Base-by-base conservation (phyloP, 1,139 yeast species). In the Yamadazyma dendronema region DNA sequence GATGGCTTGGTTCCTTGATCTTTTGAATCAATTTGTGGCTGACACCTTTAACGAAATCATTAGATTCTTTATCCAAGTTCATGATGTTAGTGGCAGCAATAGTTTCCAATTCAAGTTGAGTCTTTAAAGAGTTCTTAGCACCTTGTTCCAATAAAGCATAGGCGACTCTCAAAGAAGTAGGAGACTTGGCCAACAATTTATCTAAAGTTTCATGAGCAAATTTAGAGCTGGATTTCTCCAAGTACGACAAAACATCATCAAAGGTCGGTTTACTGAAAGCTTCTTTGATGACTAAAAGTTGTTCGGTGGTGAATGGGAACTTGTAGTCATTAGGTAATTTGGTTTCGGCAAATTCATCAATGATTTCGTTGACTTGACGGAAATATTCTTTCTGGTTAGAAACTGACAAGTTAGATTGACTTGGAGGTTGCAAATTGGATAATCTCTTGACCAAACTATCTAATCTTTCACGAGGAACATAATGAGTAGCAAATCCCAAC, bases 401-500 rank as follows among this genome's bases (percentile, higher is more conserved):
- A 35, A 57, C 49, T 21, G 54, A 52, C 41, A 52, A 49, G 31
- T 56, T 43, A 41, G 47, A 42, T 25, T 56, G 66, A 45, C 65
- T 65, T 3, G 74, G 57, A 45, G 77, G 71, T 46, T 72, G 77
- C 45, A 77, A 63, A 47, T 77, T 80, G 9, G 84, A 68, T 45
- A 92, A 72, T 47, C 95, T 78, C 35, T 69, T 71, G 46, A 77
- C 74, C 49, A 92, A 72, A 29, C 75, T 80, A 1, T 74, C 73
- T 31, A 89, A 57, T 48, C 81, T 77, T 42, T 73, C 78, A 28
- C 82, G 70, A 12, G 87, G 81, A 27, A 92, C 82, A 54, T 79
- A 92, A 59, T 92, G 98, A 19, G 98, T 89, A 30, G 96, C 96
- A 46, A 85, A 74, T 12, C 98, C 98, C 11, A 84, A 74, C 46